Evolutionary conservation across 805 yeast species (phyloP).

Genomic region (Suhomyces xylopsoci): DNA sequence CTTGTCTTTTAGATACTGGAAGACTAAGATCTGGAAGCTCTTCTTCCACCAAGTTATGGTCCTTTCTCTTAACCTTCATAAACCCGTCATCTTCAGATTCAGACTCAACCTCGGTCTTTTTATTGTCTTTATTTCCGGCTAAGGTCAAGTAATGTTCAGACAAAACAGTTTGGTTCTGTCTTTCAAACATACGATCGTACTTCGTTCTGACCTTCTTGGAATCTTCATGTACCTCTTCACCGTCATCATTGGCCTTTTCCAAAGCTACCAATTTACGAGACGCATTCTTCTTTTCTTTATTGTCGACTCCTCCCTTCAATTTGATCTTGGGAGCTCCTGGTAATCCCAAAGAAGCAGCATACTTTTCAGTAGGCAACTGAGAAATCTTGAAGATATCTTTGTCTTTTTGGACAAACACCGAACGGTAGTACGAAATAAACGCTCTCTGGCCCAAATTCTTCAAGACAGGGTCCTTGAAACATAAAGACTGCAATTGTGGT

Average conservation of each 20-base stretch:
- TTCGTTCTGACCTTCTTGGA: slow-evolving; percentile 69
- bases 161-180: slow-evolving; percentile 87
- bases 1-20: slow-evolving; percentile 79
- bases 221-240: slow-evolving; percentile 53
- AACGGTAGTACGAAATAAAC: slow-evolving; percentile 84
- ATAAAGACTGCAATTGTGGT: slow-evolving; percentile 81
- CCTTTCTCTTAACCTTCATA: slow-evolving; percentile 72
- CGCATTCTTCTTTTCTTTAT: slow-evolving; percentile 75
- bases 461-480: slow-evolving; percentile 87
- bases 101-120: slow-evolving; percentile 22
- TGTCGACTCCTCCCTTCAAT: slow-evolving; percentile 53
- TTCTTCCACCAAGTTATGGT: slow-evolving; percentile 65
- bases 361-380: slow-evolving; percentile 74
- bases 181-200: slow-evolving; percentile 92
- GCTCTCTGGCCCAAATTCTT: slow-evolving; percentile 96
- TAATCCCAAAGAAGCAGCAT: slow-evolving; percentile 83
- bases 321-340: slow-evolving; percentile 96
- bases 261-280: slow-evolving; percentile 66
- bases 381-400: slow-evolving; percentile 80
- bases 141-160: slow-evolving; percentile 84
- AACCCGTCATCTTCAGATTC: slow-evolving; percentile 63
- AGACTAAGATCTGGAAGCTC: slow-evolving; percentile 59
- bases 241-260: slow-evolving; percentile 49
- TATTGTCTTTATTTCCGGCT: slow-evolving; percentile 38
- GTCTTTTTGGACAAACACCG: slow-evolving; percentile 82